These are phyloP conservation scores for Colletotrichum sp. DNA, from an alignment of 2,329 filamentous ascomycete species.

Conservation along the genomic window DNA sequence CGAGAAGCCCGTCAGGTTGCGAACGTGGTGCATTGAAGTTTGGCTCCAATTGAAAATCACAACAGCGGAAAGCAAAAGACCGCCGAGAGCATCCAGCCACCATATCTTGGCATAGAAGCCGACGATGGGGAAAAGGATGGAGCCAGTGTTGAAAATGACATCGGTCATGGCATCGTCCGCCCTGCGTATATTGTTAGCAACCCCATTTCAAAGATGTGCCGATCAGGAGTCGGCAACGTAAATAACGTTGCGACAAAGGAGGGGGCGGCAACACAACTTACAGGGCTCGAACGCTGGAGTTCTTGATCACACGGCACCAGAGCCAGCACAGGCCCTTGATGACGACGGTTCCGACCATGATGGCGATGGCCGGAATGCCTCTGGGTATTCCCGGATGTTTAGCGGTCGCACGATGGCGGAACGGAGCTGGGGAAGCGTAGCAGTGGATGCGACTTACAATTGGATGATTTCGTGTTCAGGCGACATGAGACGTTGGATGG, in stretches of 20 bases:
- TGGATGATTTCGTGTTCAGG: conserved; percentile 72
- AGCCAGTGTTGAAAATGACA: conserved; percentile 89
- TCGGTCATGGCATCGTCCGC: conserved; percentile 68
- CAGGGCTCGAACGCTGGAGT: conserved; percentile 84
- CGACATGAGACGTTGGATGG: conserved; percentile 66
- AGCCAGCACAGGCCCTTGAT: conserved; percentile 86
- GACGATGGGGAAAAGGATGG: conserved; percentile 84
- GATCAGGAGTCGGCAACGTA: not conserved
- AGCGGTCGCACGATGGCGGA: not conserved
- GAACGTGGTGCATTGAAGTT: conserved; percentile 78
- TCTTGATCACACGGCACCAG: conserved; percentile 86
- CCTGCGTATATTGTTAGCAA: conserved; percentile 30
- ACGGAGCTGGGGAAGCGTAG: not conserved
- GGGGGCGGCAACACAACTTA: conserved; percentile 37
- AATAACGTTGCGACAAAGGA: not conserved
- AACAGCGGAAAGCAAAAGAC: conserved; percentile 76
- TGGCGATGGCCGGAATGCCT: conserved; percentile 72
- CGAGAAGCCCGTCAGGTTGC: conserved; percentile 79
- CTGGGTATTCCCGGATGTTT: conserved; percentile 28
- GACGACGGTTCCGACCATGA: conserved; percentile 82
- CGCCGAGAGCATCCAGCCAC: conserved; percentile 85
- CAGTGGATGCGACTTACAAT: conserved; percentile 47
- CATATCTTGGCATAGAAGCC: conserved; percentile 79
- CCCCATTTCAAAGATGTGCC: conserved; percentile 28
- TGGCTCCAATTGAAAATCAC: conserved; percentile 82